Percentiles rank a stretch among this genome's conserved stretches.
Conservation (phyloP, 306 rosid species). For the Pueraria montana region DNA sequence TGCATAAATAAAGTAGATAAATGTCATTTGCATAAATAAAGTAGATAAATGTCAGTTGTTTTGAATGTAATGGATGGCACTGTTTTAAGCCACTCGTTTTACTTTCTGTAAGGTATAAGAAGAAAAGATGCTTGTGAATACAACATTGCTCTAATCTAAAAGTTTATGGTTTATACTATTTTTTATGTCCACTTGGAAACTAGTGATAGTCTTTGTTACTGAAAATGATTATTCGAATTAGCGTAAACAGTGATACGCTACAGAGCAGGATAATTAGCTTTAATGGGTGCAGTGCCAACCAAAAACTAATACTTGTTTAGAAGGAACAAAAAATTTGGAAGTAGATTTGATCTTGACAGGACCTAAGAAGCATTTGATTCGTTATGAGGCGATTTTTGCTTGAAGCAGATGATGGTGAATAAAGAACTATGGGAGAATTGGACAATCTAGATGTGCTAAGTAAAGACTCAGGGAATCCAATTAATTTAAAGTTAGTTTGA, state of each 20-base stretch:
- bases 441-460: background rate
- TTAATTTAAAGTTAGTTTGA: background rate
- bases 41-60: background rate
- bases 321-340: background rate
- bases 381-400: background rate
- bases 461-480: background rate
- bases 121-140: conserved; percentile 10
- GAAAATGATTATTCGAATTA: background rate
- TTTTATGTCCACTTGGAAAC: background rate
- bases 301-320: background rate
- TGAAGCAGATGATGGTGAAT: background rate
- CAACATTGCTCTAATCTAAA: background rate
- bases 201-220: conserved; percentile 28
- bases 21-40: background rate
- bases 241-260: background rate
- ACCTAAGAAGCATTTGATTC: background rate
- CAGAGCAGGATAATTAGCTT: background rate
- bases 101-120: background rate
- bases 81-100: conserved; percentile 37
- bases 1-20: conserved; percentile 1
- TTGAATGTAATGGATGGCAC: conserved; percentile 36
- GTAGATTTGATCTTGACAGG: background rate
- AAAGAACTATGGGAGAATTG: background rate
- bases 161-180: conserved; percentile 17
- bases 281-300: background rate